Percentiles rank a stretch among this genome's conserved stretches.
Conservation (phyloP, 306 rosid species). For the Quercus robur region DNA sequence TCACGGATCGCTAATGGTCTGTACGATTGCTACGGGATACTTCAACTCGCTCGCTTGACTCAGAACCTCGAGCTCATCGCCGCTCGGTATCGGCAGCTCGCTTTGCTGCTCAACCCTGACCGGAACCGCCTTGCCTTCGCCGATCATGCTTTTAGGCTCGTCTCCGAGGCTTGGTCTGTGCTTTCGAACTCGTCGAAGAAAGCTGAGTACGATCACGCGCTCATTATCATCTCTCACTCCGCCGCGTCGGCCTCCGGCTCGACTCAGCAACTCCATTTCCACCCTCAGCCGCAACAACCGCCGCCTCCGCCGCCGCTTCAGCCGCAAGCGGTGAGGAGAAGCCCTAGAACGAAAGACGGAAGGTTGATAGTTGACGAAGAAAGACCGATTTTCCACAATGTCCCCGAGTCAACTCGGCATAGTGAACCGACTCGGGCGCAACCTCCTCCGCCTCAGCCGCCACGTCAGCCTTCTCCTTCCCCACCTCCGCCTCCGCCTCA, state of each 20-base stretch:
- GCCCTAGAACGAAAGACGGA: conserved; percentile 31
- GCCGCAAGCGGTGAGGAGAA: conserved; percentile 28
- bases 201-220: conserved; percentile 55
- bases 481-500: conserved; percentile 2
- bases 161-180: conserved; percentile 78
- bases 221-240: conserved; percentile 34
- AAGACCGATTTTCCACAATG: conserved; percentile 43
- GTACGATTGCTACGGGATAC: conserved; percentile 61
- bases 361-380: conserved; percentile 28
- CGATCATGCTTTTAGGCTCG: conserved; percentile 61
- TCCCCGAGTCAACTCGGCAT: conserved; percentile 20
- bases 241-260: conserved; percentile 22
- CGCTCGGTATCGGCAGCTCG: conserved; percentile 69
- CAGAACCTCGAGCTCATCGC: conserved; percentile 70
- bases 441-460: neutral
- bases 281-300: conserved; percentile 5
- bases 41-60: conserved; percentile 58
- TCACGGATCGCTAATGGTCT: conserved; percentile 49
- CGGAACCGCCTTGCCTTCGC: conserved; percentile 55
- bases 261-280: conserved; percentile 15
- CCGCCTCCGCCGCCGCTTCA: conserved; percentile 13
- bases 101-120: conserved; percentile 61
- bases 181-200: conserved; percentile 62
- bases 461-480: neutral
- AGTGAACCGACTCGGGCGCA: conserved; percentile 7